These are phyloP conservation scores for Sarocladium kiliense DNA, from an alignment of 2,329 filamentous ascomycete genomes.

Conservation along the genomic window DNA sequence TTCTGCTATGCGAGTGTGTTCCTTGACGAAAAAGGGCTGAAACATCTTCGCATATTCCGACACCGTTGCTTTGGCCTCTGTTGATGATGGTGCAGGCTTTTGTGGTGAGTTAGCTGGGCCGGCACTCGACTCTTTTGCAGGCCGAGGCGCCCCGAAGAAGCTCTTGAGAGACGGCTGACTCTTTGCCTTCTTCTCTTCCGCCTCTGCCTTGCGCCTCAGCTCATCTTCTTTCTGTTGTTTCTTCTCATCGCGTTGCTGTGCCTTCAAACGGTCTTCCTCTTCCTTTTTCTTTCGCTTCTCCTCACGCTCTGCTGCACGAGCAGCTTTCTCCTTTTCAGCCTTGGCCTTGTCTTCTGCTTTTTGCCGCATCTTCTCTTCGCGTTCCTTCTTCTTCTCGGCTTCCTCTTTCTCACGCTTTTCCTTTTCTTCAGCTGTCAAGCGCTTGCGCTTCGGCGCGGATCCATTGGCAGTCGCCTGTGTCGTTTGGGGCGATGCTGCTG, in stretches of 20 bases:
- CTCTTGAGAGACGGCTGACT: slow-evolving; percentile 40
- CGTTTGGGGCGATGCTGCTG: background rate
- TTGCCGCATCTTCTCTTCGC: slow-evolving; percentile 28
- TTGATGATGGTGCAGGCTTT: slow-evolving; percentile 11
- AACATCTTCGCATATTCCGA: slow-evolving; percentile 65
- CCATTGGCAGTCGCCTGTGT: slow-evolving; percentile 13
- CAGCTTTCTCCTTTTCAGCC: slow-evolving; percentile 33
- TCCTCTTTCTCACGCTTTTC: slow-evolving; percentile 28
- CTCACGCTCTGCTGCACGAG: slow-evolving; percentile 31
- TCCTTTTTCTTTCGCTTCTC: slow-evolving; percentile 36
- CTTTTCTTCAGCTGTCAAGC: slow-evolving; percentile 32
- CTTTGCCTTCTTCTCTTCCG: slow-evolving; percentile 45
- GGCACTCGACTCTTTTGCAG: background rate
- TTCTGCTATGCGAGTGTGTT: slow-evolving; percentile 66
- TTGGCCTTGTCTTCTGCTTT: slow-evolving; percentile 26
- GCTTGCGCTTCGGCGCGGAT: slow-evolving; percentile 36
- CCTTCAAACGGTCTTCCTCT: slow-evolving; percentile 33
- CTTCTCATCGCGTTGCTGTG: slow-evolving; percentile 40
- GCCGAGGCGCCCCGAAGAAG: slow-evolving; percentile 37
- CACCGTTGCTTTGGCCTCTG: slow-evolving; percentile 11
- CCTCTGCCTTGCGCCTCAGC: slow-evolving; percentile 29
- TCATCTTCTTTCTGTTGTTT: slow-evolving; percentile 47
- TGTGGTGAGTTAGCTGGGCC: background rate
- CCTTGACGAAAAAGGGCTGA: slow-evolving; percentile 73
- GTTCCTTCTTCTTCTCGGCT: slow-evolving; percentile 28